phyloP scores from a whole-genome alignment of 2,329 filamentous ascomycete species.

The Cladosporium sp. region DNA sequence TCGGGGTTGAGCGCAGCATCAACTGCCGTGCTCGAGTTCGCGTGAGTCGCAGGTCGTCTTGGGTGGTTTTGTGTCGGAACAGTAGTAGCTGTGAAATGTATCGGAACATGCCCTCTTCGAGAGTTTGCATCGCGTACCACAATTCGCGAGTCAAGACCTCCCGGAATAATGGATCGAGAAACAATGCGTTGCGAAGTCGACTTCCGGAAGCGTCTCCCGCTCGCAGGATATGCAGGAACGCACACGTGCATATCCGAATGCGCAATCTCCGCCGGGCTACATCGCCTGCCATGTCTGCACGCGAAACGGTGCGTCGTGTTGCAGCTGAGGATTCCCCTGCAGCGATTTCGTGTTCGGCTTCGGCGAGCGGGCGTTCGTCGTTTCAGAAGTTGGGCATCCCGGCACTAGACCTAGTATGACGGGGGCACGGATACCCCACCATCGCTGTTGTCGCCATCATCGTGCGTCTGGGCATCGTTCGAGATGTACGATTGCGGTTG shows the following conservation, averaged over 20 bases:
- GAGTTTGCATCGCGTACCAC: neutral
- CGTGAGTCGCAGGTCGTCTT: neutral
- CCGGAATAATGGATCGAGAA: neutral
- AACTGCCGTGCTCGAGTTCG: neutral
- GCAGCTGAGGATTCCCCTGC: neutral
- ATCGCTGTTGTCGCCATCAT: constrained; percentile 18
- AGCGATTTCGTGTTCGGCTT: neutral
- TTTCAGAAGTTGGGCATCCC: constrained; percentile 9
- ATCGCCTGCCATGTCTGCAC: neutral
- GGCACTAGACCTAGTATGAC: constrained; percentile 15
- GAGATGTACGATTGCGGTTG: constrained; percentile 14
- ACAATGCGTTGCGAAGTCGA: neutral
- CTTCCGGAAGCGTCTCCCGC: neutral
- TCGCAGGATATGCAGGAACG: neutral
- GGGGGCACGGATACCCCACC: constrained; percentile 19
- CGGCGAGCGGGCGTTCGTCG: neutral
- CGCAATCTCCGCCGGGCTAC: neutral
- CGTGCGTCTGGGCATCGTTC: constrained; percentile 12
- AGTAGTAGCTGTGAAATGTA: neutral
- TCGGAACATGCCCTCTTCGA: neutral
- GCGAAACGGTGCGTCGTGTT: constrained; percentile 1
- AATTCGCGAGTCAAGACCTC: neutral
- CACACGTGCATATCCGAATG: neutral
- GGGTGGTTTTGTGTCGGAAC: neutral
- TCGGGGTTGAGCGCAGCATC: neutral